Evolutionary conservation across 306 rosid species (phyloP), one percentile per base, ranked within the genome.

Genomic region (Acacia confusa): DNA sequence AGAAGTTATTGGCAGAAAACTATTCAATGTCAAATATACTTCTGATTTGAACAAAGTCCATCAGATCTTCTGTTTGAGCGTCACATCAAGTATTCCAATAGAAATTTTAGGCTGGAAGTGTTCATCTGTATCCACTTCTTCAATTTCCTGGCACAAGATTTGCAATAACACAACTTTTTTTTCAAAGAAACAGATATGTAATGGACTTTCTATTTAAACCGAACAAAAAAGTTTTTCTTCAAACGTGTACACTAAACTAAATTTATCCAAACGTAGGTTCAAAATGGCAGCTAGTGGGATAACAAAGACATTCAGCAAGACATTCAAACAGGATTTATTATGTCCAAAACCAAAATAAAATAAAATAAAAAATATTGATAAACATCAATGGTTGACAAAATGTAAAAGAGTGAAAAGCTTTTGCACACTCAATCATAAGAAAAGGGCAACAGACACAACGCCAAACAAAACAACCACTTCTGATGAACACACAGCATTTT

Each of bases 51-150:
- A 61, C 41, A 19, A 61, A 44, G 53, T 67, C 53, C 84, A 74
- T 92, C 82, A 94, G 72, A 83, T 80, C 81, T 85, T 89, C 24
- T 82, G 92, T 85, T 82, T 88, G 77, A 93, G 94, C 55, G 88
- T 81, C 79, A 87, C 94, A 8, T 88, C 83, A 68, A 89, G 91
- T 79, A 95, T 95, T 78, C 93, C 88, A 32, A 95, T 88, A 15
- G 89, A 78, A 50, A 92, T 61, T 84, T 93, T 95, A 38, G 97
- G 99, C 43, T 86, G 91, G 86, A 92, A 95, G 78, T 92, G 95
- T 85, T 92, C 98, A 77, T 95, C 99, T 5, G 99, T 95, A 84
- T 95, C 99, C 64, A 95, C 98, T 92, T 93, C 98, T 83, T 95
- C 99, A 52, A 95, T 91, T 87, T 87, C 90, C 90, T 87, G 82